phyloP scores from a whole-genome alignment of 768 basidiomycete genomes.

The Termitomyces sp. region DNA sequence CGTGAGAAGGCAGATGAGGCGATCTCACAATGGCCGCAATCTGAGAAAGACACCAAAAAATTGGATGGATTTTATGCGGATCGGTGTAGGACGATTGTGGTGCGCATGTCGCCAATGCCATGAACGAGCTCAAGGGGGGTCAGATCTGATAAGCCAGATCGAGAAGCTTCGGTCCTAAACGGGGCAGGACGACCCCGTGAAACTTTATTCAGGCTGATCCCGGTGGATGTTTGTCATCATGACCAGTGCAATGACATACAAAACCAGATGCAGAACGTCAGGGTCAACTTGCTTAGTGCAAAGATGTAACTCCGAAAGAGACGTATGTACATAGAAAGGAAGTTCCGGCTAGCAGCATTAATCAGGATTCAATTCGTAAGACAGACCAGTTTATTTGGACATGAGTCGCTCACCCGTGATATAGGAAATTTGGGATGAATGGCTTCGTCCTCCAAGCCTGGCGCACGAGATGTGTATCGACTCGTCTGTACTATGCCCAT shows the following conservation, averaged over 20 bases:
- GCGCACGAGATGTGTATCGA: not conserved
- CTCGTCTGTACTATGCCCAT: not conserved
- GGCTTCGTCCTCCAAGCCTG: not conserved
- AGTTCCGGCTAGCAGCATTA: not conserved
- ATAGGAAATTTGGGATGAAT: not conserved
- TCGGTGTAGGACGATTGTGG: conserved; percentile 26
- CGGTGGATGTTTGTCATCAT: not conserved
- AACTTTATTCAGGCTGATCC: not conserved
- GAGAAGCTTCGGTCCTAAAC: conserved; percentile 17
- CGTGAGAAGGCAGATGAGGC: conserved; percentile 22
- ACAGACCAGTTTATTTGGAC: not conserved
- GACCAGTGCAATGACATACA: not conserved
- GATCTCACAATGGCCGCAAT: conserved; percentile 23
- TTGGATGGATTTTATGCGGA: conserved; percentile 36
- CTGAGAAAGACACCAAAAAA: conserved; percentile 25
- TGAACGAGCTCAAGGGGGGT: conserved; percentile 16
- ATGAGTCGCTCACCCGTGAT: not conserved
- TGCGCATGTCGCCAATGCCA: conserved; percentile 30
- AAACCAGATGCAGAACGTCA: not conserved
- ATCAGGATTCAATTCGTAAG: conserved; percentile 3
- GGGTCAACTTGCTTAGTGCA: not conserved
- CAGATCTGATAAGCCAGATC: conserved; percentile 23
- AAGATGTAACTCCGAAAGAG: not conserved
- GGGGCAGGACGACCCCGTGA: not conserved
- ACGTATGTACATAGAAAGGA: not conserved